A percentile compares a stretch with the other conserved stretches of the same genome.
Evolutionary conservation across 2,329 filamentous ascomycete species (phyloP).

Genomic region (Juglanconis sp.): DNA sequence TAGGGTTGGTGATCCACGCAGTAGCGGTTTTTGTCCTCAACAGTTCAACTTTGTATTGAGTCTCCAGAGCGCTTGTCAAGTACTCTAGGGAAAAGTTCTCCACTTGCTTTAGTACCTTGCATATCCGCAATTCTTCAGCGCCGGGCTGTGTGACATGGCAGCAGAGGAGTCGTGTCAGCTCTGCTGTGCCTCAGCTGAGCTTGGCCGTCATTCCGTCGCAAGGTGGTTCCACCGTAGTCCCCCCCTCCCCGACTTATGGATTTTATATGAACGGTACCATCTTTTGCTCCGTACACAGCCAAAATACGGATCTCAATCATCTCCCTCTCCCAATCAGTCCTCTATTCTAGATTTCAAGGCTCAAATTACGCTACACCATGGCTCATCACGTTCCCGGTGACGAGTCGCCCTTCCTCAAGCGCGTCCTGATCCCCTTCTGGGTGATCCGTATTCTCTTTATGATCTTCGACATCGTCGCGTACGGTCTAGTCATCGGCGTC

Average conservation of each 20-base stretch:
- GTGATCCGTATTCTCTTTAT: constrained; percentile 30
- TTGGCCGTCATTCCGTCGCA: background rate
- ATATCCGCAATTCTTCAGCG: background rate
- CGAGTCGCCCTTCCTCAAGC: constrained; percentile 32
- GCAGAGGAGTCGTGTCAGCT: background rate
- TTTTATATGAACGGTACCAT: background rate
- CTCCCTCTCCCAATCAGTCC: too few relatives aligned
- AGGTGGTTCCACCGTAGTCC: too few relatives aligned
- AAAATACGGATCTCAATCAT: background rate
- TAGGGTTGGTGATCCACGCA: too few relatives aligned
- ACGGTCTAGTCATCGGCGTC: constrained; percentile 21
- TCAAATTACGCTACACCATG: constrained; percentile 18
- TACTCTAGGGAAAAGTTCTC: background rate
- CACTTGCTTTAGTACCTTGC: background rate
- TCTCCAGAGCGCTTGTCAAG: too few relatives aligned
- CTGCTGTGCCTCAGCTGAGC: background rate
- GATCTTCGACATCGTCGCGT: constrained; percentile 25
- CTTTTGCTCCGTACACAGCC: too few relatives aligned
- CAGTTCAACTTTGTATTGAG: too few relatives aligned
- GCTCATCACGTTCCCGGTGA: constrained; percentile 27
- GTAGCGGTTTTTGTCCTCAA: too few relatives aligned
- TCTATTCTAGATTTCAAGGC: too few relatives aligned
- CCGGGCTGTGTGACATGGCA: background rate
- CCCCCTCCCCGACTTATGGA: too few relatives aligned
- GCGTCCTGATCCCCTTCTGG: constrained; percentile 33